Conservation (phyloP, 2,329 filamentous ascomycete genomes). For the Alternaria sp. region DNA sequence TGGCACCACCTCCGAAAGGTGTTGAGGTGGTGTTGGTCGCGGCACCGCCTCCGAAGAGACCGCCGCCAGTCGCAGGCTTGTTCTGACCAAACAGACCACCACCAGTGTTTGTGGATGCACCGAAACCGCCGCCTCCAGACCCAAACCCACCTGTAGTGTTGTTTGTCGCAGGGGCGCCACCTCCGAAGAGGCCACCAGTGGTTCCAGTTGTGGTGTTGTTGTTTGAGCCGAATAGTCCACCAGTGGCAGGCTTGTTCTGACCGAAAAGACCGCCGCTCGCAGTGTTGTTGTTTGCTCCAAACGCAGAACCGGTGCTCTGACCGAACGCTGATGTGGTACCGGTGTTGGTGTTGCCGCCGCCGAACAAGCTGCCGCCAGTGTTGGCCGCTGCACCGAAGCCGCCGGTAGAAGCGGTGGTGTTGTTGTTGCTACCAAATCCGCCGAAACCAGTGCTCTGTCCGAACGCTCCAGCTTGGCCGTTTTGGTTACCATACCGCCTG, state of each 20-base stretch:
- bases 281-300: constrained; percentile 37
- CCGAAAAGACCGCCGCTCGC: constrained; percentile 42
- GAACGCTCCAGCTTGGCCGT: constrained; percentile 82
- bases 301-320: constrained; percentile 37
- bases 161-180: constrained; percentile 26
- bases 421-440: constrained; percentile 51
- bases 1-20: constrained; percentile 36
- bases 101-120: constrained; percentile 30
- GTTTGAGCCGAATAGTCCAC: constrained; percentile 49
- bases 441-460: constrained; percentile 68
- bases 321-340: constrained; percentile 44
- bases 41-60: constrained; percentile 41
- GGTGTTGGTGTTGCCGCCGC: constrained; percentile 43
- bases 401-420: constrained; percentile 39
- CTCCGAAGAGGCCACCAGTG: constrained; percentile 45
- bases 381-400: constrained; percentile 57
- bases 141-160: constrained; percentile 38
- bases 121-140: constrained; percentile 44
- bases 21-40: constrained; percentile 32
- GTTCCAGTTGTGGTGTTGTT: constrained; percentile 36
- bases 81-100: constrained; percentile 59
- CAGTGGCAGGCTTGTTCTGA: constrained; percentile 44
- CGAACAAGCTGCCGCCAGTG: constrained; percentile 54
- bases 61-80: constrained; percentile 44
- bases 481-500: constrained; percentile 80